These are phyloP conservation scores for Torrubiella hemipterigena DNA, from an alignment of 2,329 filamentous ascomycete genomes.

Conservation along the genomic window DNA sequence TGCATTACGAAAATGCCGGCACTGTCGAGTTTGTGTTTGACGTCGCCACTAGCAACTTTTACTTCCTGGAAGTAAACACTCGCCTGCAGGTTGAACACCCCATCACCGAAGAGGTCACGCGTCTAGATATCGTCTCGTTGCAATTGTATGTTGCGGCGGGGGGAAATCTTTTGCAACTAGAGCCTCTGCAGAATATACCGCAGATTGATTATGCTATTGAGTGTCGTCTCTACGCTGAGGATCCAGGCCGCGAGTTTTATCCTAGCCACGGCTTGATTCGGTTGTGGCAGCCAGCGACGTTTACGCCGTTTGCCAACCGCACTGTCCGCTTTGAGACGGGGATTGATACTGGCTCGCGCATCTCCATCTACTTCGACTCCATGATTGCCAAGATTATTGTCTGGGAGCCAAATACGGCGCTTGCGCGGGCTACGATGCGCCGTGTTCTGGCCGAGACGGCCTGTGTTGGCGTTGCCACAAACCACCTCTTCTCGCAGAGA, in stretches of 20 bases:
- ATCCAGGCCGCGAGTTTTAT: conserved; percentile 23
- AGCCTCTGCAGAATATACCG: not conserved
- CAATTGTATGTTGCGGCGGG: not conserved
- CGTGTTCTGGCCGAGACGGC: conserved; percentile 19
- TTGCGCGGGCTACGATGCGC: conserved; percentile 22
- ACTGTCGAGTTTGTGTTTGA: conserved; percentile 29
- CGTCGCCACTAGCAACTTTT: conserved; percentile 17
- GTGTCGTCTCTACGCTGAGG: conserved; percentile 30
- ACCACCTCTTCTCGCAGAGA: conserved; percentile 61
- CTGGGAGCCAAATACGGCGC: conserved; percentile 22
- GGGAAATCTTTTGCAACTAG: not conserved
- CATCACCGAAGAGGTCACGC: conserved; percentile 38
- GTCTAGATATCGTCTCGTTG: not conserved
- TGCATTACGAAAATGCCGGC: conserved; percentile 23
- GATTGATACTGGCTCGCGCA: conserved; percentile 19
- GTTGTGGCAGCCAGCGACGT: conserved; percentile 15
- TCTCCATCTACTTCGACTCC: conserved; percentile 33
- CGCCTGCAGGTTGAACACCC: conserved; percentile 33
- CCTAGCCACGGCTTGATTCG: conserved; percentile 22
- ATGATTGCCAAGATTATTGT: conserved; percentile 34
- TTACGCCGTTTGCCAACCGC: conserved; percentile 6
- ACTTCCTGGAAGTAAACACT: conserved; percentile 33
- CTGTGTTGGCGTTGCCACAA: conserved; percentile 39
- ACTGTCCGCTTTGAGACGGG: conserved; percentile 28
- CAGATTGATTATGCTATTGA: conserved; percentile 29